Conservation (phyloP, 305 asterid genomes). For the Fraxinus greggii region DNA sequence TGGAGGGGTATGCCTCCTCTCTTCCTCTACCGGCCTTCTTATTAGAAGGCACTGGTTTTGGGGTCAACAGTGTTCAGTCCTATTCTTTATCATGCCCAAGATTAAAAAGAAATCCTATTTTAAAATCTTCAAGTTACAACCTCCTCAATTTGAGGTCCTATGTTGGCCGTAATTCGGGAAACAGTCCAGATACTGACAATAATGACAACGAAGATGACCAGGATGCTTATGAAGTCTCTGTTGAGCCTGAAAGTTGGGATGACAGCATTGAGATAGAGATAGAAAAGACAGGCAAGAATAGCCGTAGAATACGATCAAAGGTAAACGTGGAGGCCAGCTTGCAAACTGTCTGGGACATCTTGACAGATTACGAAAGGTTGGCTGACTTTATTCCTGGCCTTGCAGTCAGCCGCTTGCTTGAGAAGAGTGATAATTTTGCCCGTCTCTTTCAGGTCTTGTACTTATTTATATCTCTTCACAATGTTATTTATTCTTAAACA, state of each 20-base stretch:
- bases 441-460: slow-evolving; percentile 72
- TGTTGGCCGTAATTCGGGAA: slow-evolving; percentile 27
- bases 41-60: background rate
- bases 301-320: slow-evolving; percentile 64
- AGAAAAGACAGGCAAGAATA: slow-evolving; percentile 57
- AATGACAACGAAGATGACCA: slow-evolving; percentile 25
- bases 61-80: background rate
- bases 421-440: slow-evolving; percentile 60
- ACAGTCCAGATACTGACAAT: slow-evolving; percentile 13
- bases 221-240: slow-evolving; percentile 27
- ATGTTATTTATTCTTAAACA: background rate
- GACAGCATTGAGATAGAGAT: slow-evolving; percentile 45
- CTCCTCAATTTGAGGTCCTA: slow-evolving; percentile 32
- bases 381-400: slow-evolving; percentile 86
- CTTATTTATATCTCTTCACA: slow-evolving; percentile 7
- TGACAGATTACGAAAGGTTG: slow-evolving; percentile 80
- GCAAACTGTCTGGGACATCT: slow-evolving; percentile 56
- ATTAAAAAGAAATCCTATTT: slow-evolving; percentile 3
- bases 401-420: slow-evolving; percentile 73
- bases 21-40: background rate
- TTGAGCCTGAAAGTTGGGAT: slow-evolving; percentile 30
- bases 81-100: background rate
- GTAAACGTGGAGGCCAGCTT: slow-evolving; percentile 61
- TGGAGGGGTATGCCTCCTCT: slow-evolving; percentile 7
- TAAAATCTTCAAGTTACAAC: slow-evolving; percentile 1